phyloP scores from a whole-genome alignment of 345 rosid genomes.

The Eutrema yunnanense region DNA sequence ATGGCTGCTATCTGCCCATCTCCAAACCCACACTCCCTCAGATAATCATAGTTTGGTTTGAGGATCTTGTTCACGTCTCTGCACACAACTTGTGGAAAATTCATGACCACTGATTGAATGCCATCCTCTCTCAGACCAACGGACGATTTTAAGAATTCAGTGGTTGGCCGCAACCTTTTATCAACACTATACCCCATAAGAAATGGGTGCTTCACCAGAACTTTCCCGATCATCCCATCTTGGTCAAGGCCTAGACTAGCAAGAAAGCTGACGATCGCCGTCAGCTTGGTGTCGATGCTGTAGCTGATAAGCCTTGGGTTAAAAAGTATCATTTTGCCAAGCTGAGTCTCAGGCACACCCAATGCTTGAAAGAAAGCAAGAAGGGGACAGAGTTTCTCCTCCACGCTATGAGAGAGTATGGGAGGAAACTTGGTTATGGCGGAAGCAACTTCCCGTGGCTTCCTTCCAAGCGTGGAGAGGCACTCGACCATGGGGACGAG shows the following conservation, averaged over 20 bases:
- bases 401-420: constrained; percentile 67
- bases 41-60: constrained; percentile 44
- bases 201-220: constrained; percentile 59
- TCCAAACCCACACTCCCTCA: constrained; percentile 47
- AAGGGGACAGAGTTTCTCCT: constrained; percentile 80
- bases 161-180: constrained; percentile 52
- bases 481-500: constrained; percentile 69
- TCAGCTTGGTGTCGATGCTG: constrained; percentile 62
- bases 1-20: constrained; percentile 48
- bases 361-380: constrained; percentile 74
- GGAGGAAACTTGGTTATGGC: constrained; percentile 67
- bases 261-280: constrained; percentile 50
- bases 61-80: constrained; percentile 59
- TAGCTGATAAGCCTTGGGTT: constrained; percentile 80
- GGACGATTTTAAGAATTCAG: constrained; percentile 48
- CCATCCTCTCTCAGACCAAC: constrained; percentile 44
- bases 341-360: constrained; percentile 67
- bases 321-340: constrained; percentile 58
- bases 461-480: constrained; percentile 46
- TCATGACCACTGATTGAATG: constrained; percentile 45
- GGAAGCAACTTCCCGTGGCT: constrained; percentile 53
- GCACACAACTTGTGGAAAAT: constrained; percentile 63
- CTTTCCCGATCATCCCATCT: constrained; percentile 61
- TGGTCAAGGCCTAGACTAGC: constrained; percentile 49
- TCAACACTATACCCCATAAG: constrained; percentile 67